Evolutionary conservation across 257 asterid genomes (phyloP).

Genomic region (Scutellaria minor): DNA sequence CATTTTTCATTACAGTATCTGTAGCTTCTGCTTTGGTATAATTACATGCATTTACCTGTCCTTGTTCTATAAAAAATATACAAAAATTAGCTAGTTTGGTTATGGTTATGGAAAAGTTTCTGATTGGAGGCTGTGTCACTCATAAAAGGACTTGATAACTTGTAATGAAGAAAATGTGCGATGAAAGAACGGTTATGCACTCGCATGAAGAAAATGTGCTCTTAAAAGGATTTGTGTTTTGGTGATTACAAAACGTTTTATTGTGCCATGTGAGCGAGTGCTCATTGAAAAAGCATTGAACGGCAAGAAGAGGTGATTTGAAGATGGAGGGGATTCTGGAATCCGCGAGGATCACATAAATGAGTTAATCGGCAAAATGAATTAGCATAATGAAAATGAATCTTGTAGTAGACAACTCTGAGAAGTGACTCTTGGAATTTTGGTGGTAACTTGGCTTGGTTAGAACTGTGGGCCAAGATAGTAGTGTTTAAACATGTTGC

Average conservation of each 20-base stretch:
- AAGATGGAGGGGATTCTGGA: conserved; percentile 95
- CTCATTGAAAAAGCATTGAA: conserved; percentile 76
- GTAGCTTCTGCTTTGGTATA: conserved; percentile 13
- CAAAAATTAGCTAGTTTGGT: not conserved
- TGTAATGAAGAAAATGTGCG: conserved; percentile 1
- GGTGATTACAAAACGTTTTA: not conserved
- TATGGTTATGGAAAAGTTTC: not conserved
- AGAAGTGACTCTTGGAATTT: conserved; percentile 25
- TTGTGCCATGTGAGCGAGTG: conserved; percentile 31
- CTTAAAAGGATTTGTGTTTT: not conserved
- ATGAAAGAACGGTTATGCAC: too few relatives aligned
- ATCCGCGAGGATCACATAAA: conserved; percentile 71
- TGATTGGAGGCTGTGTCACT: conserved; percentile 52
- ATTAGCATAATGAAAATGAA: conserved; percentile 46
- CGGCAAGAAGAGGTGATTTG: conserved; percentile 73
- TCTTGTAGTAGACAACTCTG: conserved; percentile 11
- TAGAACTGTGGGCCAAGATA: not conserved
- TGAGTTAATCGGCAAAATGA: conserved; percentile 77
- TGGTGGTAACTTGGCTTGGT: conserved; percentile 9
- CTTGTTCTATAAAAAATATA: not conserved
- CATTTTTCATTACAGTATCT: conserved; percentile 7
- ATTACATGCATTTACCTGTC: not conserved
- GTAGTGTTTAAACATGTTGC: not conserved
- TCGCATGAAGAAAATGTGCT: conserved; percentile 2
- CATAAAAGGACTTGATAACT: not conserved